Evolutionary conservation across 1,139 yeast species (phyloP), one percentile per base, ranked within the genome.

Genomic region (Wickerhamiella pararugosa): DNA sequence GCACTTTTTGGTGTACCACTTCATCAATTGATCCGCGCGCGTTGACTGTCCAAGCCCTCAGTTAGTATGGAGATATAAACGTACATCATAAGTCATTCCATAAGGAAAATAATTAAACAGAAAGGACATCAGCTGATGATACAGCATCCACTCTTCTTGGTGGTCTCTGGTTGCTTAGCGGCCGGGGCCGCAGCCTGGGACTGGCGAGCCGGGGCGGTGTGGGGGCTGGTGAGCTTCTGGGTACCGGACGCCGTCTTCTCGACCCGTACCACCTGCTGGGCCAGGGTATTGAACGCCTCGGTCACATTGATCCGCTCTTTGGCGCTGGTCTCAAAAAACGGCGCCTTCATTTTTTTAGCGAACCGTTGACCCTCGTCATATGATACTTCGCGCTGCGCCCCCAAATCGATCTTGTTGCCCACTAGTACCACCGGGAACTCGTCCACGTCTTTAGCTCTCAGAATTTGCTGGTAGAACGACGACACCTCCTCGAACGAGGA

Each of bases 221-320:
- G 28, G 11, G 41, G 32, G 15, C 35, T 26, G 31, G 41, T 28
- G 27, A 38, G 33, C n/a, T 33, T 25, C 31, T 38, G 34, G 26
- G 36, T n/a, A 11, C 26, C 29, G 29, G 31, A 25, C n/a, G 32
- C 15, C 30, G 32, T 38, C 30, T 39, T 39, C 25, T 51, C 49
- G 47, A 41, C 51, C 32, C 44, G 42, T 27, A 51, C 42, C 9
- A 50, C 45, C 25, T 43, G 28, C 25, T 43, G 38, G 11, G 54
- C 52, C 29, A 51, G 43, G 11, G 42, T 39, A 28, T 34, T 34
- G 60, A 92, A 90, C 2, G 94, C 84, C 55, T 84, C 94, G 59
- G 90, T 96, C 42, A 92, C 97, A 55, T 90, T 87, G 59, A 84
- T 76, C 51, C 94, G 76, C 58, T 80, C 87, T 66, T 90, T 86